A percentile compares a stretch with the other conserved stretches of the same genome.
Conservation (phyloP, 2,329 filamentous ascomycete species). For the Fusarium equiseti region DNA sequence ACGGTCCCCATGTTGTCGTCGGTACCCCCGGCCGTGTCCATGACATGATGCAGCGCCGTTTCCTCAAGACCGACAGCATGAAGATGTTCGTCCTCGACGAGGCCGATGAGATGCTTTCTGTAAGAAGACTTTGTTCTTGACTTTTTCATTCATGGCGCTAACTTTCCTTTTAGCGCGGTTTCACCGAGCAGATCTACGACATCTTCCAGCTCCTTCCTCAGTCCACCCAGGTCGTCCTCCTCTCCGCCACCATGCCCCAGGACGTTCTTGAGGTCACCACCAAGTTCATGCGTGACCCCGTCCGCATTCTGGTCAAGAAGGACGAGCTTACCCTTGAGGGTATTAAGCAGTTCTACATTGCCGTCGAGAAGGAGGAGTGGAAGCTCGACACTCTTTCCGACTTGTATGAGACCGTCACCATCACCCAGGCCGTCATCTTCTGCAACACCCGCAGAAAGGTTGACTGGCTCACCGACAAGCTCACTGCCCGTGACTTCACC, state of each 20-base stretch:
- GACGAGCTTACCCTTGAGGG: constrained; percentile 99
- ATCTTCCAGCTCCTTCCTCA: constrained; percentile 99
- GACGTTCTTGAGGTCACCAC: constrained; percentile 99
- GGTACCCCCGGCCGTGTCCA: constrained; percentile 98
- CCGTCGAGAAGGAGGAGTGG: constrained; percentile 99
- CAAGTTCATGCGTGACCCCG: constrained; percentile 99
- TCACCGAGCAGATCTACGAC: constrained; percentile 99
- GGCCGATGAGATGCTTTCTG: constrained; percentile 98
- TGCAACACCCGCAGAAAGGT: constrained; percentile 99
- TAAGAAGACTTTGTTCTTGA: constrained; percentile 57
- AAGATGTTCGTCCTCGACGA: constrained; percentile 99
- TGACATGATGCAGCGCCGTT: constrained; percentile 99
- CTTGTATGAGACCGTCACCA: constrained; percentile 99
- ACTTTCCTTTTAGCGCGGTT: constrained; percentile 77
- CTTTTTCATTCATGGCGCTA: constrained; percentile 44
- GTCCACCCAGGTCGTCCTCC: constrained; percentile 97
- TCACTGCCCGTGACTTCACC: constrained; percentile 97
- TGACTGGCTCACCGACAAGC: constrained; percentile 99
- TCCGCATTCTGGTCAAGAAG: constrained; percentile 99
- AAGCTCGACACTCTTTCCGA: constrained; percentile 99
- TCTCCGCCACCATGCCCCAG: constrained; percentile 98
- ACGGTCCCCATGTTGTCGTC: constrained; percentile 96
- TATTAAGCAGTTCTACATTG: constrained; percentile 99
- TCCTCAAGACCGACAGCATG: constrained; percentile 96
- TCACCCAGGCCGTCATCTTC: constrained; percentile 99